phyloP scores from a whole-genome alignment of 1,139 yeast species.

The Blastobotrys persicus region DNA sequence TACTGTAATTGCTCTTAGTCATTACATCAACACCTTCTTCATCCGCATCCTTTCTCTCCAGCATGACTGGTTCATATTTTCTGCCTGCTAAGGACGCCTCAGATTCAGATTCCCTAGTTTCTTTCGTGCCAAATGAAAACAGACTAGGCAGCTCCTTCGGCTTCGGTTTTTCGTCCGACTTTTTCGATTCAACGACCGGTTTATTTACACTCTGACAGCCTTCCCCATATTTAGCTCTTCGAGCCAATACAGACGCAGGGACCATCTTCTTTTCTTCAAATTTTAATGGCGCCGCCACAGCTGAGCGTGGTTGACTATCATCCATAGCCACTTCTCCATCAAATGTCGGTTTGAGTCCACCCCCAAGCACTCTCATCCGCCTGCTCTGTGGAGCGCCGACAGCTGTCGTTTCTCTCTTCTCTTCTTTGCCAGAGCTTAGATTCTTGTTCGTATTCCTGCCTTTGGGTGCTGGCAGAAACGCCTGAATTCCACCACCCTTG shows the following conservation, averaged over 20 bases:
- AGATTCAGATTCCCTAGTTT: conserved; percentile 6
- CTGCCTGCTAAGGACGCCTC: conserved; percentile 14
- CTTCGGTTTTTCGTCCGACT: conserved; percentile 1
- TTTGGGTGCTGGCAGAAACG: conserved; percentile 17
- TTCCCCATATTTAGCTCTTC: conserved; percentile 28
- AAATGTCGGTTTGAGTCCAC: conserved; percentile 27
- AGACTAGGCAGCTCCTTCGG: conserved; percentile 14
- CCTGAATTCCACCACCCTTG: neutral
- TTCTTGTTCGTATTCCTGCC: neutral
- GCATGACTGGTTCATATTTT: conserved; percentile 19
- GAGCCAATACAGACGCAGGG: conserved; percentile 32
- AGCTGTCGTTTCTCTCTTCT: neutral
- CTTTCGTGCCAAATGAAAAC: conserved; percentile 18
- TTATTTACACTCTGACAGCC: too few species aligned
- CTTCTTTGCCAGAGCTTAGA: neutral
- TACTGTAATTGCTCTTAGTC: neutral
- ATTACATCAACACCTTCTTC: neutral
- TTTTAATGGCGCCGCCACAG: neutral
- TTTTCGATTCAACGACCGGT: conserved; percentile 1
- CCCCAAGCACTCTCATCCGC: conserved; percentile 26
- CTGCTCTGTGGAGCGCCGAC: conserved; percentile 23
- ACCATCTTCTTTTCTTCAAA: conserved; percentile 20
- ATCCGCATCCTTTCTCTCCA: conserved; percentile 9
- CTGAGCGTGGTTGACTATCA: neutral
- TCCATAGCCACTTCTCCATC: conserved; percentile 27